Conservation (phyloP, 257 asterid species). For the Scutellaria baicalensis region DNA sequence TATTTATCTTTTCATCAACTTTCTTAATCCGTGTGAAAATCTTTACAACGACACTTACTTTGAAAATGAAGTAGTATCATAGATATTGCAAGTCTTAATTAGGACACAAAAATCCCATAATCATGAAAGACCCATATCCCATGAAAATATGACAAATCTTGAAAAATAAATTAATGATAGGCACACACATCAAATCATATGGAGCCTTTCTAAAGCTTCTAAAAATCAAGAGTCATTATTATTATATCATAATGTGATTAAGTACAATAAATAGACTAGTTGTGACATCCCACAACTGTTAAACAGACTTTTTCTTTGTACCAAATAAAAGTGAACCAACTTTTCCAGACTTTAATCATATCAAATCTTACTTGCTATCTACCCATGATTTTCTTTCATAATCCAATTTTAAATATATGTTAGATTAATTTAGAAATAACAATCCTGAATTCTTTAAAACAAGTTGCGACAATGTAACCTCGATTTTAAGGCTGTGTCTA, state of each 20-base stretch:
- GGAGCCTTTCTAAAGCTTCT: background rate
- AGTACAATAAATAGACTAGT: constrained; percentile 14
- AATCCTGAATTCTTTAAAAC: too few species aligned
- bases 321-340: constrained; percentile 13
- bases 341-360: background rate
- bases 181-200: background rate
- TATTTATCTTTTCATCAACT: too few species aligned
- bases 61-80: too few species aligned
- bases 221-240: constrained; percentile 8
- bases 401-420: too few species aligned
- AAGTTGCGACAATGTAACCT: too few species aligned
- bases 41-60: too few species aligned
- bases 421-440: too few species aligned
- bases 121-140: background rate
- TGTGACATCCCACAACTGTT: constrained; percentile 18
- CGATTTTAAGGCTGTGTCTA: too few species aligned
- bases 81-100: too few species aligned
- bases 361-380: background rate
- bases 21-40: too few species aligned
- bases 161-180: background rate
- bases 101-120: background rate
- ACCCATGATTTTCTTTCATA: too few species aligned
- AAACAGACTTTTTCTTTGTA: background rate
- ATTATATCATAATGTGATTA: constrained; percentile 19
- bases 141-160: background rate